These are phyloP conservation scores for Maudiozyma saulgeensis DNA, from an alignment of 805 yeast genomes.

Conservation along the genomic window DNA sequence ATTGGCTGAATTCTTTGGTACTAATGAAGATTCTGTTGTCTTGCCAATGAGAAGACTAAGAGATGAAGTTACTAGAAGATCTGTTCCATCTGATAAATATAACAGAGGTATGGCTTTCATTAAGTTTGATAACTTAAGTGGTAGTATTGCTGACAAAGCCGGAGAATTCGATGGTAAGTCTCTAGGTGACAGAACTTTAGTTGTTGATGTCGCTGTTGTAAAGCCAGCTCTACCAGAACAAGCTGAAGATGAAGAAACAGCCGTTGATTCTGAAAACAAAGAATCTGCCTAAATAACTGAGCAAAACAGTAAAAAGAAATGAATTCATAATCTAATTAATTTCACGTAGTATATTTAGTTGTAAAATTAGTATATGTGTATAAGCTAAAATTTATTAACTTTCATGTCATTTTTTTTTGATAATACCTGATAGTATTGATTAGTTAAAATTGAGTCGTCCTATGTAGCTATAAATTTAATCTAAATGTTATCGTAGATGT, in stretches of 20 bases:
- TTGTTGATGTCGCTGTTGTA: conserved; percentile 59
- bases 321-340: no score
- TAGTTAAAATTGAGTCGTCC: no score
- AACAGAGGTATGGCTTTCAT: conserved; percentile 55
- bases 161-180: conserved; percentile 57
- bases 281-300: no score
- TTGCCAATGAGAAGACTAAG: conserved; percentile 39
- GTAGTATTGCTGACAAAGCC: conserved; percentile 41
- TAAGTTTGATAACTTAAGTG: conserved; percentile 34
- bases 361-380: no score
- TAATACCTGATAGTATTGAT: not conserved
- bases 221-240: conserved; percentile 18
- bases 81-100: conserved; percentile 30
- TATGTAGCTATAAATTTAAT: not conserved
- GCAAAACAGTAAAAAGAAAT: no score
- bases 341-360: no score
- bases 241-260: conserved; percentile 1
- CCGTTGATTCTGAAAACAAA: not conserved
- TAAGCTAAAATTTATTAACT: not conserved
- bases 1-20: conserved; percentile 42
- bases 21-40: conserved; percentile 38
- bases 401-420: not conserved
- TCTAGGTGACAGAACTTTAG: conserved; percentile 54
- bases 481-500: no score
- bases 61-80: conserved; percentile 26